phyloP scores from a whole-genome alignment of 2,329 filamentous ascomycete genomes.

The Penicillium thymicola region DNA sequence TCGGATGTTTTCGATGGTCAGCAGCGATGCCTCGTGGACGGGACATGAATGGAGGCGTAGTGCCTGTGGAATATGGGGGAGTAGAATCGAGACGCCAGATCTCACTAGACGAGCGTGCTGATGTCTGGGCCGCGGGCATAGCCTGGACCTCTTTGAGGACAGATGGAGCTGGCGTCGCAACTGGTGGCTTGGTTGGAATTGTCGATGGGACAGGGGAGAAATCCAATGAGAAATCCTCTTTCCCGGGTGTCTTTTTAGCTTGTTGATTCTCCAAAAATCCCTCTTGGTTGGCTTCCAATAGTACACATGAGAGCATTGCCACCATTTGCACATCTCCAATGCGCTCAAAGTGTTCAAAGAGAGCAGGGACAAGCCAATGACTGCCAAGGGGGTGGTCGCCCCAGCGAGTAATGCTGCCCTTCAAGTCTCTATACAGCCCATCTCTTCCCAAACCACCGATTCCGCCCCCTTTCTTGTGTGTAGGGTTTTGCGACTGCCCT shows the following conservation, averaged over 20 bases:
- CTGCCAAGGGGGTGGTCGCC: slow-evolving; percentile 55
- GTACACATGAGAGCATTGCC: slow-evolving; percentile 62
- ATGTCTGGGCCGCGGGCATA: slow-evolving; percentile 41
- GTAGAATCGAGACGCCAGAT: slow-evolving; percentile 50
- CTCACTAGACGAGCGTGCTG: slow-evolving; percentile 51
- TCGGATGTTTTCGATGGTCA: slow-evolving; percentile 45
- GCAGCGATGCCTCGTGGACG: slow-evolving; percentile 40
- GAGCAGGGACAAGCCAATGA: slow-evolving; percentile 54
- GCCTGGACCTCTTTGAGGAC: slow-evolving; percentile 33
- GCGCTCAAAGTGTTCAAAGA: slow-evolving; percentile 59
- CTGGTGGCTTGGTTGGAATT: slow-evolving; percentile 43
- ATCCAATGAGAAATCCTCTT: slow-evolving; percentile 47
- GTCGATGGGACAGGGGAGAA: slow-evolving; percentile 45
- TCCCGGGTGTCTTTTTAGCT: slow-evolving; percentile 39
- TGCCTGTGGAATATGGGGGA: slow-evolving; percentile 52
- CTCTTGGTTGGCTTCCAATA: slow-evolving; percentile 50
- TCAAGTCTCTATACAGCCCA: slow-evolving; percentile 34
- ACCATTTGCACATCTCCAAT: slow-evolving; percentile 64
- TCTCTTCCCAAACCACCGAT: slow-evolving; percentile 31
- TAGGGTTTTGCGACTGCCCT: slow-evolving; percentile 58
- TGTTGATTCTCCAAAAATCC: slow-evolving; percentile 30
- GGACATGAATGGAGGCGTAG: slow-evolving; percentile 49
- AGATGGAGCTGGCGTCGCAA: slow-evolving; percentile 34
- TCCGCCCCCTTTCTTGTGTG: slow-evolving; percentile 31
- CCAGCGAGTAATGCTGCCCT: slow-evolving; percentile 53